phyloP scores from a whole-genome alignment of 2,329 filamentous ascomycete genomes.

The Mycosphaerella sp. region DNA sequence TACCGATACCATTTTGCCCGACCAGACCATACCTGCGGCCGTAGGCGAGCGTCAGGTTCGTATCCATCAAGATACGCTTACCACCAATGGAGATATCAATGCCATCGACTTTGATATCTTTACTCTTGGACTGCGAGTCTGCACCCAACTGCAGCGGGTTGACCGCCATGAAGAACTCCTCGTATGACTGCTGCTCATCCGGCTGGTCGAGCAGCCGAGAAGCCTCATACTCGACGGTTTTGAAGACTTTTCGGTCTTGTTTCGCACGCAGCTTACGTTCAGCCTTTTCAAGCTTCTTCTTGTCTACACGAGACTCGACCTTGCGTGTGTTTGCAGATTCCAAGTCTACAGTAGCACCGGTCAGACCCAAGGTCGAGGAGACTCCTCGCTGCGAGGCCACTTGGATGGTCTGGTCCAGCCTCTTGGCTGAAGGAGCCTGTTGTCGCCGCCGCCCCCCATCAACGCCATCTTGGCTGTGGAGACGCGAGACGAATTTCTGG shows the following conservation, averaged over 20 bases:
- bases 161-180: constrained; percentile 99
- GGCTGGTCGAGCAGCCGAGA: constrained; percentile 80
- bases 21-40: constrained; percentile 94
- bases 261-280: constrained; percentile 97
- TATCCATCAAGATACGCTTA: constrained; percentile 82
- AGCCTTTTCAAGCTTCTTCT: constrained; percentile 98
- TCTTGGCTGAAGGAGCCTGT: constrained; percentile 69
- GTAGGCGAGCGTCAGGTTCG: constrained; percentile 81
- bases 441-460: constrained; percentile 60
- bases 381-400: constrained; percentile 92
- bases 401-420: constrained; percentile 90
- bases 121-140: constrained; percentile 70
- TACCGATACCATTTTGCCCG: constrained; percentile 95
- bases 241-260: constrained; percentile 97
- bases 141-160: constrained; percentile 86
- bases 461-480: constrained; percentile 64
- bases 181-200: constrained; percentile 82
- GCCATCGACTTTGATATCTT: constrained; percentile 96
- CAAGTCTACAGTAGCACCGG: constrained; percentile 77
- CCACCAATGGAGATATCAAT: constrained; percentile 92
- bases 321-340: constrained; percentile 90
- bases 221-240: constrained; percentile 96
- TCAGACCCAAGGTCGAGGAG: constrained; percentile 86
- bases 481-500: constrained; percentile 78
- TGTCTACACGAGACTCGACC: constrained; percentile 94